These are phyloP conservation scores for Crithidia brevicula DNA, from an alignment of 208 protist genomes.

Conservation along the genomic window DNA sequence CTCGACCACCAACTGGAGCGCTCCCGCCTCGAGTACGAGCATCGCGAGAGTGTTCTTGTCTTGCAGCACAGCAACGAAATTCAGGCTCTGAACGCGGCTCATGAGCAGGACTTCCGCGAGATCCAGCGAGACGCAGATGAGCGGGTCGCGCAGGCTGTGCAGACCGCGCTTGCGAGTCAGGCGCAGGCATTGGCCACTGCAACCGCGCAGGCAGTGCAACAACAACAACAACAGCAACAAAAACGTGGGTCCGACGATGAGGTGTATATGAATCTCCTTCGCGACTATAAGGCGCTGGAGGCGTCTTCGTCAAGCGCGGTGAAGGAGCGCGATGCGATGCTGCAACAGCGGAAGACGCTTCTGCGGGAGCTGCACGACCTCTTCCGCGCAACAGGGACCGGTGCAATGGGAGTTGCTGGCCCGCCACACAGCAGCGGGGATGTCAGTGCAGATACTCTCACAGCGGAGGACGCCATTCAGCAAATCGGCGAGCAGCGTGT, in stretches of 20 bases:
- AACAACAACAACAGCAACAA: neutral
- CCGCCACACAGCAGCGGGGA: neutral
- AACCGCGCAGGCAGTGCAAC: neutral
- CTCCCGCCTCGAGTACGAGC: conserved; percentile 50
- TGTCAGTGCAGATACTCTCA: neutral
- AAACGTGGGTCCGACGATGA: conserved; percentile 18
- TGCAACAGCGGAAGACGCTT: conserved; percentile 34
- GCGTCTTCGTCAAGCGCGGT: conserved; percentile 15
- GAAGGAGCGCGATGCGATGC: conserved; percentile 39
- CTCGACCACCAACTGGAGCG: conserved; percentile 51
- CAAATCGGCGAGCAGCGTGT: conserved; percentile 22
- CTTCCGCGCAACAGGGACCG: neutral
- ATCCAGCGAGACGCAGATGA: conserved; percentile 51
- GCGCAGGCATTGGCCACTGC: neutral
- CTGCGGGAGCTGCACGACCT: conserved; percentile 26
- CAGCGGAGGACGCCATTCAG: conserved; percentile 16
- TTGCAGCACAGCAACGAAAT: conserved; percentile 74
- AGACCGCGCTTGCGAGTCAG: conserved; percentile 19
- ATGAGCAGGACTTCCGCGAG: conserved; percentile 58
- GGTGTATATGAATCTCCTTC: conserved; percentile 62
- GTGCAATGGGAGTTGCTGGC: neutral
- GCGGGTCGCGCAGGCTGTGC: conserved; percentile 26
- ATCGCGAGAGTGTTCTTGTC: conserved; percentile 53
- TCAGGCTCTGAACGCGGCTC: conserved; percentile 44
- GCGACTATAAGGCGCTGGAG: conserved; percentile 58